A percentile compares a stretch with the other conserved stretches of the same genome.
phyloP scores from a whole-genome alignment of 306 rosid genomes.

The Citrullus mucosospermus region DNA sequence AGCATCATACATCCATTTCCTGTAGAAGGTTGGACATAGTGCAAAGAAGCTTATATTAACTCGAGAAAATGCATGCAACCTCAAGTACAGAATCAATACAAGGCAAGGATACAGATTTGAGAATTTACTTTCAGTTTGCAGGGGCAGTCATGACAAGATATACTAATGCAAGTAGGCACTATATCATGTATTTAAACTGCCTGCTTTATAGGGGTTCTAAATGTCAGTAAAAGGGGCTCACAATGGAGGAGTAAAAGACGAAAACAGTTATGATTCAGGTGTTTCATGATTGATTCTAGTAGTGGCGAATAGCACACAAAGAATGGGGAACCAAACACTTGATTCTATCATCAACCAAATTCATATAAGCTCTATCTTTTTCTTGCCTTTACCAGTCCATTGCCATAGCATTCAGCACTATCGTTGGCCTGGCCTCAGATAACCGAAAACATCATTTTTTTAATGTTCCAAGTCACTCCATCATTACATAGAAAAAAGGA shows the following conservation, averaged over 20 bases:
- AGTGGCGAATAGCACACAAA: neutral
- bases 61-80: neutral
- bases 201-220: neutral
- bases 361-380: neutral
- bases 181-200: neutral
- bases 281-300: neutral
- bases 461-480: neutral
- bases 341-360: neutral
- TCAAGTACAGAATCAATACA: neutral
- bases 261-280: neutral
- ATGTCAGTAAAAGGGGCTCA: neutral
- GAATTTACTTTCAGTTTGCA: neutral
- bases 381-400: neutral
- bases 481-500: neutral
- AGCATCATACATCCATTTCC: conserved; percentile 9
- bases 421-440: neutral
- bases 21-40: neutral
- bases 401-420: neutral
- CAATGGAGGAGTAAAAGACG: neutral
- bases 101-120: conserved; percentile 1
- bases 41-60: neutral
- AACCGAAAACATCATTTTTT: neutral
- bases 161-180: neutral
- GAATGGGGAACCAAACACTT: neutral
- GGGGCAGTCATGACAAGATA: neutral